phyloP scores from a whole-genome alignment of 2,329 filamentous ascomycete species.

The Gaeumannomyces tritici region DNA sequence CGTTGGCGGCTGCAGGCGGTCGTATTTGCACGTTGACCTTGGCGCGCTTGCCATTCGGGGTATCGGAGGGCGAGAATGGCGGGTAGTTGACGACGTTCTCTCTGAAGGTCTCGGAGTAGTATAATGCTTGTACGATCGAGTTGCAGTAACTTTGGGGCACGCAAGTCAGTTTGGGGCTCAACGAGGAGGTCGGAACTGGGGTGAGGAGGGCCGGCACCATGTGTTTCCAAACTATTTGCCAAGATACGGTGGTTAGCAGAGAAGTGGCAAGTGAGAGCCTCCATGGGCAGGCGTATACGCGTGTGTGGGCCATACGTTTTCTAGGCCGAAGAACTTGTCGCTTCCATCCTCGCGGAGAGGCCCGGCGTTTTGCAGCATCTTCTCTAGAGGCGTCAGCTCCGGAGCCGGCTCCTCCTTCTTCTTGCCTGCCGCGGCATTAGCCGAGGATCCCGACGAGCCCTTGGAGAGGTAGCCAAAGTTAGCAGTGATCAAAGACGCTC shows the following conservation, averaged over 20 bases:
- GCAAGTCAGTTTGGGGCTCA: not conserved
- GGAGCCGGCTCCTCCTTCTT: conserved; percentile 48
- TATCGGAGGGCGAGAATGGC: conserved; percentile 57
- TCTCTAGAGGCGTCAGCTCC: conserved; percentile 54
- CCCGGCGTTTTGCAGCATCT: conserved; percentile 75
- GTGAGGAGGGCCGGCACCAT: conserved; percentile 51
- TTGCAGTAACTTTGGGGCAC: conserved; percentile 73
- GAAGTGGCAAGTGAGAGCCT: conserved; percentile 4
- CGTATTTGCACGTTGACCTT: conserved; percentile 54
- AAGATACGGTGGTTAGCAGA: conserved; percentile 2
- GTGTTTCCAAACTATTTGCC: conserved; percentile 80
- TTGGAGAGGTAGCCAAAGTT: conserved; percentile 13
- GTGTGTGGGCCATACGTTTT: conserved; percentile 63
- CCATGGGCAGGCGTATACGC: not conserved
- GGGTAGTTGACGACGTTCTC: conserved; percentile 92
- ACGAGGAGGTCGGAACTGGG: not conserved
- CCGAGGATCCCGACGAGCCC: conserved; percentile 33
- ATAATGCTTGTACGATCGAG: conserved; percentile 94
- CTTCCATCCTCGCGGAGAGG: conserved; percentile 78
- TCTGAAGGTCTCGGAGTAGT: conserved; percentile 89
- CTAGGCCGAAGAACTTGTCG: conserved; percentile 96
- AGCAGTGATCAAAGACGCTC: not conserved
- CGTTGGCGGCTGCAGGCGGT: conserved; percentile 41
- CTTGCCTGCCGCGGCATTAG: conserved; percentile 27
- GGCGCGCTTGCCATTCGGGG: conserved; percentile 47